phyloP scores from a whole-genome alignment of 176 grass and related monocot species.

The Oryza australiensis region DNA sequence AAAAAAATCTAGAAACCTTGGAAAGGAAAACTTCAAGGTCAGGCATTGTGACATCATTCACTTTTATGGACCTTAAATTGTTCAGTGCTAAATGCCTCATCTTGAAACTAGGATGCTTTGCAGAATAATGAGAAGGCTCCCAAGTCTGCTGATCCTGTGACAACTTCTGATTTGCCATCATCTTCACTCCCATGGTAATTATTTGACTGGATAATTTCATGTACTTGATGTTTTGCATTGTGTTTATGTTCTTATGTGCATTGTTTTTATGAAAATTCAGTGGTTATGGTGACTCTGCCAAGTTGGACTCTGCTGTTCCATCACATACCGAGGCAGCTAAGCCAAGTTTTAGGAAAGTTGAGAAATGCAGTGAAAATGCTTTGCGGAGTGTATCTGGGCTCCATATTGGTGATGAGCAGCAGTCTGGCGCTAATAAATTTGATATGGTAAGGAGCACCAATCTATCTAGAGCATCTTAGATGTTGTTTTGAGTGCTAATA shows the following conservation, averaged over 20 bases:
- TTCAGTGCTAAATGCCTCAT: neutral
- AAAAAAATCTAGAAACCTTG: conserved; percentile 61
- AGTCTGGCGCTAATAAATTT: conserved; percentile 56
- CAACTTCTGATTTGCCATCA: conserved; percentile 32
- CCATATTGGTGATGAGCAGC: conserved; percentile 68
- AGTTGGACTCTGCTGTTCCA: conserved; percentile 36
- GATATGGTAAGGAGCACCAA: conserved; percentile 66
- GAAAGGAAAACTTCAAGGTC: conserved; percentile 75
- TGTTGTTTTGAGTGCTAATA: neutral
- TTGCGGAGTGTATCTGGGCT: conserved; percentile 84
- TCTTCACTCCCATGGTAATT: conserved; percentile 43
- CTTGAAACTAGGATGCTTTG: conserved; percentile 47
- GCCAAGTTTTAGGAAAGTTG: conserved; percentile 54
- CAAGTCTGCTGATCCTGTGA: conserved; percentile 21
- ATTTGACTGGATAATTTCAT: neutral
- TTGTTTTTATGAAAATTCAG: conserved; percentile 22
- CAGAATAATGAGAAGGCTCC: conserved; percentile 33
- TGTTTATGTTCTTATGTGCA: conserved; percentile 17
- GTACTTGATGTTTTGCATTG: neutral
- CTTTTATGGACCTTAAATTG: neutral
- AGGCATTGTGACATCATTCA: neutral
- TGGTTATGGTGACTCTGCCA: conserved; percentile 21
- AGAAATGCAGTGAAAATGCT: conserved; percentile 69
- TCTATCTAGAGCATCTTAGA: neutral
- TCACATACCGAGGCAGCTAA: conserved; percentile 29